Base-by-base conservation (phyloP, 208 protist species). In the Trichomonas vaginalis region DNA sequence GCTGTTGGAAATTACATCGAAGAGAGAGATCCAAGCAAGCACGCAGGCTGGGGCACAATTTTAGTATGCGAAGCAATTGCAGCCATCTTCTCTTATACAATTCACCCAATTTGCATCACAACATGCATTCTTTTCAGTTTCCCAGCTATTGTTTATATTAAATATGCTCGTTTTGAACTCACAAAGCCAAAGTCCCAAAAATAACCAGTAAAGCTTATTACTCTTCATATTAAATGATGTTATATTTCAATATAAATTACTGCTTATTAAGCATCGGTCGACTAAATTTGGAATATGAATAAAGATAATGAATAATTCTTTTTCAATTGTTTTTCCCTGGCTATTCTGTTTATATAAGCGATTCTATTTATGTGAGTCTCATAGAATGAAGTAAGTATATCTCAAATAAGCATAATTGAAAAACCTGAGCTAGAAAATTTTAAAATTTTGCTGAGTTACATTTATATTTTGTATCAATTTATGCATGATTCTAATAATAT, bases 91-190 rank as follows among this genome's bases (percentile, higher is more conserved):
- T 92, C 86, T 39, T 92, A 48, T 51, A 17, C 37, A 17, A 51
- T 92, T 92, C 86, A 92, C 45, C 86, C 86, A 39, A 45, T 92
- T 51, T 92, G 86, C 42, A 92, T 92, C 27, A 92, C 86, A 92
- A 92, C 86, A 27, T 92, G 86, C 45, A 42, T 92, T 42, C 45
- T 92, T 17, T 92, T 92, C 86, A 92, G 86, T 39, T 39, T 92
- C 46, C 86, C 86, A 39, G 86, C 46, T 51, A 39, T 92, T 92
- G 35, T 92, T 37, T 92, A 92, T 42, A 51, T 92, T 32, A 92
- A 92, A 32, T 92, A 23, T 9, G 86, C 86, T 3, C 56, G 56
- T 70, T 70, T 70, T 27, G 56, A 70, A 27, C 56, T 70, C n/a
- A 32, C 12, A 12, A 70, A 70, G 56, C n/a, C n/a, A n/a, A n/a